These are phyloP conservation scores for Phialemonium atrogriseum DNA, from an alignment of 2,329 filamentous ascomycete species.

Conservation along the genomic window DNA sequence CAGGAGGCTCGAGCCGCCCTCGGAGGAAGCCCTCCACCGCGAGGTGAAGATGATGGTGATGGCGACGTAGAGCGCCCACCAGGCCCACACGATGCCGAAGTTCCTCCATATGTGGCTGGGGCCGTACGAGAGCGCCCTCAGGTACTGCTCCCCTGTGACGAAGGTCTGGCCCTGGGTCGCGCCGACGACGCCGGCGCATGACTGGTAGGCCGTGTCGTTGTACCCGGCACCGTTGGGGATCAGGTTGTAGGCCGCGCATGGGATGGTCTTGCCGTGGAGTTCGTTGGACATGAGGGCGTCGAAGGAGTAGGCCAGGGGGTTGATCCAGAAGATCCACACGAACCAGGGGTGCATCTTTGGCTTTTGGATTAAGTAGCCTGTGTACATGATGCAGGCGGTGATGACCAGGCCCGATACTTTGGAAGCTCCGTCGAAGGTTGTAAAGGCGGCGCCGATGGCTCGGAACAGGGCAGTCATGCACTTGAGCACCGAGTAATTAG, in stretches of 20 bases:
- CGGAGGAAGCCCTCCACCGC: constrained; percentile 45
- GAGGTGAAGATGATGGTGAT: constrained; percentile 51
- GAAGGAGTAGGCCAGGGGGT: constrained; percentile 63
- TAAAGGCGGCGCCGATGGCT: constrained; percentile 44
- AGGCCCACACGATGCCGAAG: constrained; percentile 54
- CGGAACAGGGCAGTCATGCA: constrained; percentile 53
- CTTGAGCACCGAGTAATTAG: constrained; percentile 17
- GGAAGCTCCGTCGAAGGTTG: constrained; percentile 49
- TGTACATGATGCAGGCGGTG: constrained; percentile 49
- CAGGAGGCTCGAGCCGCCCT: constrained; percentile 45
- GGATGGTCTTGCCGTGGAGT: constrained; percentile 49
- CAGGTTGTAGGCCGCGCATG: constrained; percentile 40
- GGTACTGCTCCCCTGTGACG: constrained; percentile 51
- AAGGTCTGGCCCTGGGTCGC: constrained; percentile 37
- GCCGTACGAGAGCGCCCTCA: constrained; percentile 44
- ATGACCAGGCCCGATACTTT: constrained; percentile 46
- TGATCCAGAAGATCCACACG: constrained; percentile 55
- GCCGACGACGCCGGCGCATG: constrained; percentile 52
- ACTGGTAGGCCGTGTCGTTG: constrained; percentile 29
- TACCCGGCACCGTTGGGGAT: constrained; percentile 44
- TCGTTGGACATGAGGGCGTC: constrained; percentile 64
- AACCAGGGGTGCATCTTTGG: constrained; percentile 57
- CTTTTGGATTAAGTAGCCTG: constrained; percentile 55
- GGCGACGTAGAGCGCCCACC: constrained; percentile 50
- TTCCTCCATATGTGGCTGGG: constrained; percentile 49